A percentile compares a stretch with the other conserved stretches of the same genome.
Evolutionary conservation across 192 early-diverging fungal genomes (phyloP).

Genomic region (Backusella luteola): DNA sequence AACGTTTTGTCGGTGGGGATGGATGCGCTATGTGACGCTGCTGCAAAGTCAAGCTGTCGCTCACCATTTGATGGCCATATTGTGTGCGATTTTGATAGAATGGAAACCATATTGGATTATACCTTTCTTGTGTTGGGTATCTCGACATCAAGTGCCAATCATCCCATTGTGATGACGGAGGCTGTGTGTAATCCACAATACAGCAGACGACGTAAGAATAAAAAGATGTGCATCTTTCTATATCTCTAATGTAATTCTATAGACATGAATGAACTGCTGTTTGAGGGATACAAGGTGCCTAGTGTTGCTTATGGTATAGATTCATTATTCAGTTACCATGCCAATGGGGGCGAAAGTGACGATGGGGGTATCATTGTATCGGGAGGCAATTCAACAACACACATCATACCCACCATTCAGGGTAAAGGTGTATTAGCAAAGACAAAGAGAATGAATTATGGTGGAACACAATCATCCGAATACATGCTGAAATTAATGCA

Average conservation of each 20-base stretch:
- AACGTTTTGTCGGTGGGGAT: conserved; percentile 59
- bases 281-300: conserved; percentile 80
- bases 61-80: conserved; percentile 67
- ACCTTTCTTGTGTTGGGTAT: conserved; percentile 79
- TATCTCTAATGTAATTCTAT: neutral
- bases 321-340: conserved; percentile 83
- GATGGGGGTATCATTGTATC: conserved; percentile 73
- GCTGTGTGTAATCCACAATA: conserved; percentile 73
- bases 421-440: conserved; percentile 60
- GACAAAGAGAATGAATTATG: conserved; percentile 77
- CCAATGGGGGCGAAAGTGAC: conserved; percentile 55
- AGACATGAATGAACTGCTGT: conserved; percentile 87
- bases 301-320: conserved; percentile 86
- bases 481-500: conserved; percentile 86
- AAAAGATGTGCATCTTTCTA: neutral
- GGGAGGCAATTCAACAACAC: conserved; percentile 67
- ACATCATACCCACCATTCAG: conserved; percentile 72
- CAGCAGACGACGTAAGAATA: conserved; percentile 64
- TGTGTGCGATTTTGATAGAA: conserved; percentile 71
- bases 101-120: conserved; percentile 85
- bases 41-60: conserved; percentile 50
- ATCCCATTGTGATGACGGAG: conserved; percentile 90
- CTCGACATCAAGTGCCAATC: conserved; percentile 62
- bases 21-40: conserved; percentile 59
- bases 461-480: conserved; percentile 73